These are phyloP conservation scores for Penicillium freii DNA, from an alignment of 2,329 filamentous ascomycete genomes.

Conservation along the genomic window DNA sequence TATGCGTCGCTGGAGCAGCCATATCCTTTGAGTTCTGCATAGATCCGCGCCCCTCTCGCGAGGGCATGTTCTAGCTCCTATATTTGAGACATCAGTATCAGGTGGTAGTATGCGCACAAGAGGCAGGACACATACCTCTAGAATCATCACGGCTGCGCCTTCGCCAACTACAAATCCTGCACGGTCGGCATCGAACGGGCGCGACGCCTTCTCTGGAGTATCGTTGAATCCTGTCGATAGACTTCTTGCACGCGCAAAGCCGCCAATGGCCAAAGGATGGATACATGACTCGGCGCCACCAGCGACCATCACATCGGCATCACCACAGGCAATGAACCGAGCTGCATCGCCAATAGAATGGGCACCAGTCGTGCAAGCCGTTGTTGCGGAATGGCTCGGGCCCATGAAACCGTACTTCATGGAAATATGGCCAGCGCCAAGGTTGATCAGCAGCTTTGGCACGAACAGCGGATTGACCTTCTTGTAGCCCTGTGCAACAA, in stretches of 20 bases:
- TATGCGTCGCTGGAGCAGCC: slow-evolving; percentile 87
- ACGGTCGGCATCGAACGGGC: slow-evolving; percentile 80
- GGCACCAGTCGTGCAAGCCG: slow-evolving; percentile 92
- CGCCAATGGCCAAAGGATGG: slow-evolving; percentile 87
- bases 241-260: slow-evolving; percentile 84
- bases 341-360: slow-evolving; percentile 93
- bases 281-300: slow-evolving; percentile 94
- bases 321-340: slow-evolving; percentile 86
- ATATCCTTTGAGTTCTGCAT: slow-evolving; percentile 86
- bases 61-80: slow-evolving; percentile 82
- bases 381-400: slow-evolving; percentile 89
- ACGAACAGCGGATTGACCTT: slow-evolving; percentile 94
- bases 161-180: slow-evolving; percentile 91
- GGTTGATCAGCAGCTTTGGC: slow-evolving; percentile 87
- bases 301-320: slow-evolving; percentile 94
- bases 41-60: slow-evolving; percentile 73
- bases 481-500: slow-evolving; percentile 68
- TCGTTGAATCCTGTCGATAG: slow-evolving; percentile 79
- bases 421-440: slow-evolving; percentile 90
- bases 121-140: slow-evolving; percentile 59
- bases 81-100: background rate
- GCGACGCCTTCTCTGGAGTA: slow-evolving; percentile 66
- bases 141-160: slow-evolving; percentile 79
- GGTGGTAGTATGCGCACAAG: background rate
- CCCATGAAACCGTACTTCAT: slow-evolving; percentile 88